These are phyloP conservation scores for Exophiala xenobiotica DNA, from an alignment of 2,329 filamentous ascomycete species.

Conservation along the genomic window DNA sequence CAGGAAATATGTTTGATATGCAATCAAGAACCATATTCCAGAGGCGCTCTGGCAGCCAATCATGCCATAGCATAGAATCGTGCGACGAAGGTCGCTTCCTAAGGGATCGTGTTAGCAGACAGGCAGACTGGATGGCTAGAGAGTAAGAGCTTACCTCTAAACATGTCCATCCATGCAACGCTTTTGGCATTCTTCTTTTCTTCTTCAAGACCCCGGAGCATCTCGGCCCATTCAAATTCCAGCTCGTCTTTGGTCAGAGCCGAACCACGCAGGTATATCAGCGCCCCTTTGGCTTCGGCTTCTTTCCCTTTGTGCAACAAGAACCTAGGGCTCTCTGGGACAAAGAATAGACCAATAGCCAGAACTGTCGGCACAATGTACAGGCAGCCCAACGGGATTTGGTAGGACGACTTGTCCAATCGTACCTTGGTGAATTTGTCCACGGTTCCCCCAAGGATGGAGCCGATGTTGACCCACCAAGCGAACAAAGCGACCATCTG, in stretches of 20 bases:
- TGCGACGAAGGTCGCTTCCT: conserved; percentile 51
- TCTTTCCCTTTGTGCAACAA: conserved; percentile 31
- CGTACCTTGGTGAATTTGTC: conserved; percentile 33
- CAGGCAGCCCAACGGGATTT: conserved; percentile 30
- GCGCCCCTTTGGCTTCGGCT: conserved; percentile 7
- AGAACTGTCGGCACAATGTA: conserved; percentile 32
- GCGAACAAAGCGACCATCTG: conserved; percentile 50
- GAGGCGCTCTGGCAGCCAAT: conserved; percentile 48
- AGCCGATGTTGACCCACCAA: conserved; percentile 29
- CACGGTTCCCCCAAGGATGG: conserved; percentile 25
- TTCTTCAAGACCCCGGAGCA: conserved; percentile 21
- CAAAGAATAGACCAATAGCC: conserved; percentile 31
- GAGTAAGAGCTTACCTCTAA: conserved; percentile 21
- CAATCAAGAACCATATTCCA: conserved; percentile 53
- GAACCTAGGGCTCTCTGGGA: conserved; percentile 35
- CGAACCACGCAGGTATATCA: conserved; percentile 10
- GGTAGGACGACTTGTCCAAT: conserved; percentile 34
- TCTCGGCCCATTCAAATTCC: conserved; percentile 25
- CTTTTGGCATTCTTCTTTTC: conserved; percentile 21
- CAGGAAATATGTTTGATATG: conserved; percentile 49
- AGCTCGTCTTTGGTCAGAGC: conserved; percentile 11
- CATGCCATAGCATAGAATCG: conserved; percentile 51
- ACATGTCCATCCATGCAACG: conserved; percentile 23
- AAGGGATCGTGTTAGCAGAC: not conserved
- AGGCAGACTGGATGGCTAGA: not conserved